These are phyloP conservation scores for Fonsecaea multimorphosa DNA, from an alignment of 2,329 filamentous ascomycete species.

Conservation along the genomic window DNA sequence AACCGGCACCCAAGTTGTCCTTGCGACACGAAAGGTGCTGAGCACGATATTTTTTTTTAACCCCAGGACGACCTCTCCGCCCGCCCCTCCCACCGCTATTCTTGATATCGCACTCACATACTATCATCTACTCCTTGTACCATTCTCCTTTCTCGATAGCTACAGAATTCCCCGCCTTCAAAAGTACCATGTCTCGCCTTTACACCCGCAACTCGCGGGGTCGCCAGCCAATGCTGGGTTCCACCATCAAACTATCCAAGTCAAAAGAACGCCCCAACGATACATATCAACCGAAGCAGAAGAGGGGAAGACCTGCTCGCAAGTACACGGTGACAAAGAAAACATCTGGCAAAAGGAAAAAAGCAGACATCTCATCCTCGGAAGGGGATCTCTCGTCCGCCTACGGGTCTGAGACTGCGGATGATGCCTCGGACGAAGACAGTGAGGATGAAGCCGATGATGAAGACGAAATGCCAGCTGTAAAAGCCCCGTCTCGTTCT, in stretches of 20 bases:
- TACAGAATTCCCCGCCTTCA: background rate
- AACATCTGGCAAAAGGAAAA: constrained; percentile 26
- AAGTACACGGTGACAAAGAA: constrained; percentile 26
- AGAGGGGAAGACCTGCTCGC: constrained; percentile 21
- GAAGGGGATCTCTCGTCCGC: constrained; percentile 27
- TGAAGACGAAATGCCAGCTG: constrained; percentile 51
- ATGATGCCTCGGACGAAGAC: constrained; percentile 41
- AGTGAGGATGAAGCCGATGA: constrained; percentile 50
- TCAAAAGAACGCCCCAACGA: constrained; percentile 30
- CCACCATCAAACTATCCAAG: constrained; percentile 26
- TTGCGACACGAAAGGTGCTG: constrained; percentile 38
- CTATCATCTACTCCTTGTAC: background rate
- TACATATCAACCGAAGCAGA: constrained; percentile 27
- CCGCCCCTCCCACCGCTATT: constrained; percentile 20
- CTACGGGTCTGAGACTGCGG: constrained; percentile 31
- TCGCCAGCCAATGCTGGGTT: constrained; percentile 33
- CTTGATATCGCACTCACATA: constrained; percentile 18
- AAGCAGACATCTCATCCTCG: constrained; percentile 23
- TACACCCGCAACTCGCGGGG: constrained; percentile 34
- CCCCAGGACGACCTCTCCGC: constrained; percentile 26
- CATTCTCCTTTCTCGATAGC: background rate
- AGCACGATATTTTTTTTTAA: constrained; percentile 29
- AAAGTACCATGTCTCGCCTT: constrained; percentile 34
- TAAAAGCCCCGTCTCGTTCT: constrained; percentile 52
- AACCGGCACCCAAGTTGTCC: constrained; percentile 42